A percentile compares a stretch with the other conserved stretches of the same genome.
Evolutionary conservation across 2,329 filamentous ascomycete genomes (phyloP).

Genomic region (Ciborinia camelliae): DNA sequence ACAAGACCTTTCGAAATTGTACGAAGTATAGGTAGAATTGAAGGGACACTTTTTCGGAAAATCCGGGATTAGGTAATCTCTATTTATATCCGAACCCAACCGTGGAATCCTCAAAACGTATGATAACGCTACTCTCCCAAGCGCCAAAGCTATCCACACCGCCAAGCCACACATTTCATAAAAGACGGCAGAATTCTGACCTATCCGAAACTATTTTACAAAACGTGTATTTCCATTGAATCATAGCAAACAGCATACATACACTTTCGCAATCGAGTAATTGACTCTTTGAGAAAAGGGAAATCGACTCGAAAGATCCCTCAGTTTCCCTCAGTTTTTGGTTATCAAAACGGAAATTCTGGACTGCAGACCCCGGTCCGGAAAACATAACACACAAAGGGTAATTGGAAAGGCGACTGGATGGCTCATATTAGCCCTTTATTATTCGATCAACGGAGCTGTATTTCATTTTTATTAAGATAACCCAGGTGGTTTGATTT

Average conservation of each 20-base stretch:
- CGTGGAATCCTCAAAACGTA: background rate
- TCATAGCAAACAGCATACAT: background rate
- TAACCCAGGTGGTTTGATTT: conserved; percentile 20
- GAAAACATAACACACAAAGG: background rate
- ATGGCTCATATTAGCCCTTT: conserved; percentile 32
- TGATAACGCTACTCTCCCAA: background rate
- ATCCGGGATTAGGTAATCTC: background rate
- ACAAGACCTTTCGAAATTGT: background rate
- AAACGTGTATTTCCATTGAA: conserved; percentile 9
- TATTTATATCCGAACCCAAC: background rate
- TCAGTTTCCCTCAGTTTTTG: background rate
- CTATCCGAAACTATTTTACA: background rate
- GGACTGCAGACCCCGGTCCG: background rate
- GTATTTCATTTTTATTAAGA: conserved; percentile 30
- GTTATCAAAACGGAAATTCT: background rate
- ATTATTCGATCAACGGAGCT: conserved; percentile 32
- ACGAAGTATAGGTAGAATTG: too few relatives aligned
- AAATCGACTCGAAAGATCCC: background rate
- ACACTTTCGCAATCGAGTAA: background rate
- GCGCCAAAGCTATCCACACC: conserved; percentile 1
- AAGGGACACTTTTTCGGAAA: too few relatives aligned
- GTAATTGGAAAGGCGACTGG: conserved; percentile 24
- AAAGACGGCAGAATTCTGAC: conserved; percentile 5
- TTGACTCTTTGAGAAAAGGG: background rate
- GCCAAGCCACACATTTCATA: background rate